A percentile compares a stretch with the other conserved stretches of the same genome.
phyloP scores from a whole-genome alignment of 2,329 filamentous ascomycete species.

The Fusarium virguliforme region DNA sequence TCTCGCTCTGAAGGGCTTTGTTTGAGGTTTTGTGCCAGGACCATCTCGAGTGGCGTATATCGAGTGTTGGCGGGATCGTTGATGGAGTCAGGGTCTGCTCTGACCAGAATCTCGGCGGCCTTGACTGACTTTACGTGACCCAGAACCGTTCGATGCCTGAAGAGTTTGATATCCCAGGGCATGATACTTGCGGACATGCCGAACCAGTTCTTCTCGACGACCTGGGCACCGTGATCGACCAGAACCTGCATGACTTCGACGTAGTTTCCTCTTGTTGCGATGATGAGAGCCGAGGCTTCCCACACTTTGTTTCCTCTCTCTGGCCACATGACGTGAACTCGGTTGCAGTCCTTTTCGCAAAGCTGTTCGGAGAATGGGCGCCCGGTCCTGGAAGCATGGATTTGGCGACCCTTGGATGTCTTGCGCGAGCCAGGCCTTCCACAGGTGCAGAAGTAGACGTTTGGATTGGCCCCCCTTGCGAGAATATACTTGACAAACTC shows the following conservation, averaged over 20 bases:
- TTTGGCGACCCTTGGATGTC: not conserved
- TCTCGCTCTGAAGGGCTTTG: not conserved
- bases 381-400: not conserved
- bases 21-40: conserved; percentile 12
- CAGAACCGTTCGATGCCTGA: conserved; percentile 11
- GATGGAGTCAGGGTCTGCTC: conserved; percentile 5
- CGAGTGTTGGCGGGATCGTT: conserved; percentile 11
- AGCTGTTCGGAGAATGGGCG: not conserved
- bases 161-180: not conserved
- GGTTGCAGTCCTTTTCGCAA: not conserved
- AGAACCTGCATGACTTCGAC: not conserved
- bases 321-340: not conserved
- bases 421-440: not conserved
- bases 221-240: not conserved
- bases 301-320: not conserved
- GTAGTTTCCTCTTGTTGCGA: not conserved
- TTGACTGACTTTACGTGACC: conserved; percentile 15
- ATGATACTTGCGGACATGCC: not conserved
- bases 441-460: conserved; percentile 1
- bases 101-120: conserved; percentile 15
- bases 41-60: conserved; percentile 18
- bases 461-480: not conserved
- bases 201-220: conserved; percentile 2
- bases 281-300: conserved; percentile 1
- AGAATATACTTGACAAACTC: not conserved